Evolutionary conservation across 768 basidiomycete genomes (phyloP).

Genomic region (Pulveroboletus ravenelii): DNA sequence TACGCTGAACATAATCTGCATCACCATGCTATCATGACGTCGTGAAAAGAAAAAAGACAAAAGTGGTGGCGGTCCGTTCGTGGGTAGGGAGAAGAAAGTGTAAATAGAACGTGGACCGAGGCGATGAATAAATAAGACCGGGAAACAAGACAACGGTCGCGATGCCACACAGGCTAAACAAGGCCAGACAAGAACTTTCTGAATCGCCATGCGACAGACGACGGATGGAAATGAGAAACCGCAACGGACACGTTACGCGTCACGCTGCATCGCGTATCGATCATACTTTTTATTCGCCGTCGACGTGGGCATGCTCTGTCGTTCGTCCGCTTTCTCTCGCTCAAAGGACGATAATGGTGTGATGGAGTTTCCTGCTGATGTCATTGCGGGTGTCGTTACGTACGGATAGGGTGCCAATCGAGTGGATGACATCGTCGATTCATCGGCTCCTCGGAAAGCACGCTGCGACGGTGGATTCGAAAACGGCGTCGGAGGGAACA

Average conservation of each 20-base stretch:
- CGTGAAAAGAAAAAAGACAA: background rate
- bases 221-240: background rate
- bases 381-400: conserved; percentile 36
- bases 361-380: conserved; percentile 28
- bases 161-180: no score
- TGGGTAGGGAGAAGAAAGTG: no score
- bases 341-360: conserved; percentile 44
- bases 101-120: no score
- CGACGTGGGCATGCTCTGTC: conserved; percentile 38
- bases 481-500: conserved; percentile 36
- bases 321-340: conserved; percentile 50
- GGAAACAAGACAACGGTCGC: no score
- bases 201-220: no score
- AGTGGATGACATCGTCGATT: conserved; percentile 36
- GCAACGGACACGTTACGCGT: background rate
- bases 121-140: no score
- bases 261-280: conserved; percentile 25
- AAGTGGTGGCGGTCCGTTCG: background rate
- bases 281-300: conserved; percentile 35
- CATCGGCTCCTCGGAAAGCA: conserved; percentile 34
- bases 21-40: conserved; percentile 5
- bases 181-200: no score
- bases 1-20: conserved; percentile 20
- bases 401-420: conserved; percentile 32
- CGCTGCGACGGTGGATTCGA: conserved; percentile 27